Evolutionary conservation across 2,329 filamentous ascomycete species (phyloP).

Genomic region (Corniculantispora saksenae): DNA sequence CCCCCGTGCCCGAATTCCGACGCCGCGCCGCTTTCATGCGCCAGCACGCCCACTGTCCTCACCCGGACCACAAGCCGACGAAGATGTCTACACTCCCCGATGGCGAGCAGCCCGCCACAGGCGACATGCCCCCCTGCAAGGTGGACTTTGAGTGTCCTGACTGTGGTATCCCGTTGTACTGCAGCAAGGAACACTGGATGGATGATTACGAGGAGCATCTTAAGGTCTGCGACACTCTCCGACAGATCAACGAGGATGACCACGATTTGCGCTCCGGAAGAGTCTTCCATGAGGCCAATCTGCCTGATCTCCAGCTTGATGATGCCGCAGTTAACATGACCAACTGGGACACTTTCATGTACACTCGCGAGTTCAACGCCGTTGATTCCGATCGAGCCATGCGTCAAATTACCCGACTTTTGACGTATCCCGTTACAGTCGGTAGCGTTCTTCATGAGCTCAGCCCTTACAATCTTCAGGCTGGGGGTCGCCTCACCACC

Average conservation of each 20-base stretch:
- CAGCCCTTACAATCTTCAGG: constrained; percentile 83
- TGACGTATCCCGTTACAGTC: constrained; percentile 93
- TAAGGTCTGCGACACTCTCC: constrained; percentile 85
- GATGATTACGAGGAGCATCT: constrained; percentile 93
- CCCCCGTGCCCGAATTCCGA: constrained; percentile 85
- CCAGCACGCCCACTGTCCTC: constrained; percentile 90
- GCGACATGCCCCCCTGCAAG: constrained; percentile 69
- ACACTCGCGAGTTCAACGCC: constrained; percentile 86
- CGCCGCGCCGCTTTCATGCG: constrained; percentile 87
- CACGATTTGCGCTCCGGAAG: constrained; percentile 90
- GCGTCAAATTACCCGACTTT: constrained; percentile 86
- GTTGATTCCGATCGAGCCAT: constrained; percentile 88
- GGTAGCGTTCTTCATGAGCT: constrained; percentile 91
- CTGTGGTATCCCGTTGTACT: constrained; percentile 91
- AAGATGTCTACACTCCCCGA: constrained; percentile 67
- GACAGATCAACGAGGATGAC: constrained; percentile 96
- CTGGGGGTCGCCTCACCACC: constrained; percentile 72
- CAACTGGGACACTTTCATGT: constrained; percentile 97
- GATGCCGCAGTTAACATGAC: constrained; percentile 95
- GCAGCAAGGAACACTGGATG: constrained; percentile 92
- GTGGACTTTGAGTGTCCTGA: constrained; percentile 95
- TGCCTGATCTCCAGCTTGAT: constrained; percentile 85
- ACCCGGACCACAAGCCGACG: constrained; percentile 80
- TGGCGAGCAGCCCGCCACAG: constrained; percentile 55
- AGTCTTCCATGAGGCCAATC: constrained; percentile 91